Conservation (phyloP, 2,329 filamentous ascomycete genomes). For the Aspergillus ochraceoroseus region DNA sequence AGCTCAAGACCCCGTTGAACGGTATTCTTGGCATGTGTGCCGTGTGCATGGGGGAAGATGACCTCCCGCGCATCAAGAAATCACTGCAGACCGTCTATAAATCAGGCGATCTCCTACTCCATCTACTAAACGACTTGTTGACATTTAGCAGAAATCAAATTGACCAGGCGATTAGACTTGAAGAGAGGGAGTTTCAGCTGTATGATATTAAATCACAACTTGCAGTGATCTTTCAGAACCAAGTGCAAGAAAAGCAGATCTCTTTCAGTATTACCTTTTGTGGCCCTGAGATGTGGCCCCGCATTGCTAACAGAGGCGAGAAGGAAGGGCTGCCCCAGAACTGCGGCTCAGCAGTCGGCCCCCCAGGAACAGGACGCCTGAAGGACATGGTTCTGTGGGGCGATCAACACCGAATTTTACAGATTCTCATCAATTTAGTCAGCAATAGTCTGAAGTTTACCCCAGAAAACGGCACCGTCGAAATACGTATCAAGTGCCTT, state of each 20-base stretch:
- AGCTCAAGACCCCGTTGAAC: slow-evolving; percentile 87
- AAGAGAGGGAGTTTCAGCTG: slow-evolving; percentile 78
- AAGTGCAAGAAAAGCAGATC: slow-evolving; percentile 74
- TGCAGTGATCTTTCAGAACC: slow-evolving; percentile 81
- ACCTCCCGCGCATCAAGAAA: slow-evolving; percentile 69
- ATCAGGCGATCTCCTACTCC: slow-evolving; percentile 75
- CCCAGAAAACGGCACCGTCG: slow-evolving; percentile 67
- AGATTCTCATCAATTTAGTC: slow-evolving; percentile 74
- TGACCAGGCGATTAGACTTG: slow-evolving; percentile 72
- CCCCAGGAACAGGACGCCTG: slow-evolving; percentile 61
- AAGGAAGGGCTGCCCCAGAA: slow-evolving; percentile 20
- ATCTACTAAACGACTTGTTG: slow-evolving; percentile 80
- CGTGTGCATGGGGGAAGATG: slow-evolving; percentile 87
- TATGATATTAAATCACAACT: slow-evolving; percentile 81
- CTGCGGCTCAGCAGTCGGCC: slow-evolving; percentile 54
- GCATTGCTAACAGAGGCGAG: slow-evolving; percentile 23
- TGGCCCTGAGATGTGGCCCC: slow-evolving; percentile 40
- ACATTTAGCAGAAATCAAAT: slow-evolving; percentile 96
- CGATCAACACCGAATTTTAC: slow-evolving; percentile 84
- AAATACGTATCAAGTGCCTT: slow-evolving; percentile 69
- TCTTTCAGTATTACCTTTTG: slow-evolving; percentile 67
- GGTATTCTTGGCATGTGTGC: slow-evolving; percentile 90
- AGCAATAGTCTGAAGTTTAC: slow-evolving; percentile 93
- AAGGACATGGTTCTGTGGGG: slow-evolving; percentile 87
- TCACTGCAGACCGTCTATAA: slow-evolving; percentile 86